Base-by-base conservation (phyloP, 73 alveolate species). In the Paramecium sexaurelia region DNA sequence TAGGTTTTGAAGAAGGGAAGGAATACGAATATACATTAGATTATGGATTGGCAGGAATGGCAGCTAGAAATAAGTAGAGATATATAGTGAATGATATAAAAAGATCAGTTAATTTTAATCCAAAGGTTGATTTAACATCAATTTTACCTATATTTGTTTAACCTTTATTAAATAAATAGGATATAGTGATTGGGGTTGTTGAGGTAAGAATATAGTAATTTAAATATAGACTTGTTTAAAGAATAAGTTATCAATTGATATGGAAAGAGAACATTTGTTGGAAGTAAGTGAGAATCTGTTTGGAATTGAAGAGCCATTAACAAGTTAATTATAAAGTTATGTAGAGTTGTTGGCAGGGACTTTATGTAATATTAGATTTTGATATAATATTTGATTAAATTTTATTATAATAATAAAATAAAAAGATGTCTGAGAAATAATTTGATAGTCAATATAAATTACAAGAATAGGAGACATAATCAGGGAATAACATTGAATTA, bases 41-140 rank as follows among this genome's bases (percentile, higher is more conserved):
- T 27, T 68, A 88, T 88, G 94, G 94, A 88, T 88, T 88, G 43
- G 94, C 85, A 26, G 94, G 94, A 5, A 68, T 68, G 87, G 90
- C 83, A 11, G 94, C 51, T 15, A 56, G 40, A 26, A 82, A 67
- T 40, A 37, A 69, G 51, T 45, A 88, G 73, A 75, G 68, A 15
- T 88, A 41, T 6, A 88, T 88, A 6, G 73, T 88, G 3, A 88
- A 82, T 88, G 94, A 88, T 37, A 84, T 47, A 17, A 88, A 88
- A 26, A 75, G 55, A 22, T 88, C 94, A 3, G 45, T 39, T 26
- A 37, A 67, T 47, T 88, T 68, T 68, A 88, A 88, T 69, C 68
- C 41, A 41, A 35, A 37, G 33, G 94, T 88, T 61, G 94, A 88
- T 88, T 41, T 88, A 3, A 32, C 19, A 9, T 39, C 91, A 11